Base-by-base conservation (phyloP, 495 filamentous ascomycete genomes). In the Echria macrotheca region DNA sequence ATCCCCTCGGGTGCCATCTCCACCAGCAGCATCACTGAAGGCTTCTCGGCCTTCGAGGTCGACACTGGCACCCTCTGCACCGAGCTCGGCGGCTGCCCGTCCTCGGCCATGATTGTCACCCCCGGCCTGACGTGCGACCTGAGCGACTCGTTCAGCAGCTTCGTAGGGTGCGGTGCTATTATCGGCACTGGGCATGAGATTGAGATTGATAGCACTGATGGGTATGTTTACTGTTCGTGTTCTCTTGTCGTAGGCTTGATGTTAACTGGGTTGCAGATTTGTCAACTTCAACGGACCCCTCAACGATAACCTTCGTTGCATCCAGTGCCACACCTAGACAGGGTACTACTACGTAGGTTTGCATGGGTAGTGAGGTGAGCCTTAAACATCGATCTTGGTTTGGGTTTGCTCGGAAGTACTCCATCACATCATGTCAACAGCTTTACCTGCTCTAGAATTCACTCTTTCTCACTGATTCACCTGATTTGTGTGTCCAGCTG, bases 1-100 rank as follows among this genome's bases (percentile, higher is more conserved):
- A 42, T 49, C 47, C 47, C 47, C 1, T 40, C 47, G 1, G 38
- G 35, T 15, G 47, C 47, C 47, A 42, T 49, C 45, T 41, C 24
- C 24, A 49, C 25, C 36, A 33, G n/a, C 37, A 23, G 36, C 8
- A 10, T 42, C 24, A 10, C n/a, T 10, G 36, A 42, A 14, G 37
- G 47, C 36, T 40, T 49, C 26, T 49, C 47, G 1, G 37, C 37
- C 1, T 49, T 42, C 14, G 47, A 49, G 26, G 19, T 49, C 47
- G 37, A 49, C 25, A 11, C 18, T 14, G 37, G 47, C 0, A 12
- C n/a, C 24, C 6, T 49, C 12, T 49, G 37, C 26, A 42, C 14
- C 15, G 36, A 14, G 14, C 36, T 49, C 11, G 47, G 47, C 15
- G 47, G 47, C 2, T 48, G 45, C 15, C 45, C 45, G 8, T 40